Percentiles rank a stretch among this genome's conserved stretches.
Evolutionary conservation across 1,284 basidiomycete species (phyloP).

Genomic region (Somion occarium): DNA sequence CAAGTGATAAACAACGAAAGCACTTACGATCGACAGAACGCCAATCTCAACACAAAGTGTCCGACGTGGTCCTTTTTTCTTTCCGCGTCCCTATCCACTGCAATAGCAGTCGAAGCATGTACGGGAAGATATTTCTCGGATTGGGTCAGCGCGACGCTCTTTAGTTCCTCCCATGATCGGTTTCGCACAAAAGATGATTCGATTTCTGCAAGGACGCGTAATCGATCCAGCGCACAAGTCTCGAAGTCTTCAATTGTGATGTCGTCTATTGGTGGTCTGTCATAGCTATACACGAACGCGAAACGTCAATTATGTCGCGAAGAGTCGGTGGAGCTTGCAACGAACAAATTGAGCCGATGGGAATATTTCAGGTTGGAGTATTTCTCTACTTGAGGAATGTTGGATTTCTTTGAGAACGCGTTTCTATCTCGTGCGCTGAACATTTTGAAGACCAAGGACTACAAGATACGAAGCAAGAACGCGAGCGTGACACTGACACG

Average conservation of each 20-base stretch:
- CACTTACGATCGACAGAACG: conserved; percentile 93
- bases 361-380: conserved; percentile 46
- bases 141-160: conserved; percentile 53
- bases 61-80: conserved; percentile 86
- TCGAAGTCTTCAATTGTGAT: conserved; percentile 98
- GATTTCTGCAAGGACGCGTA: conserved; percentile 91
- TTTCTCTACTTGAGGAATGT: conserved; percentile 20
- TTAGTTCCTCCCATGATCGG: conserved; percentile 73
- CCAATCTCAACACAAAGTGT: conserved; percentile 92
- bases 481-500: not conserved
- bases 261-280: conserved; percentile 49
- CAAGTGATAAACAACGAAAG: not conserved
- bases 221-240: conserved; percentile 82
- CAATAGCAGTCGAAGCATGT: conserved; percentile 51
- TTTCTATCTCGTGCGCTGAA: not conserved
- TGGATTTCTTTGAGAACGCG: not conserved
- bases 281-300: conserved; percentile 60
- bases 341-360: conserved; percentile 79
- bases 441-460: too few relatives aligned
- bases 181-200: conserved; percentile 90
- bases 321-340: conserved; percentile 14
- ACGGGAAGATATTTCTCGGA: conserved; percentile 74
- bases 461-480: not conserved
- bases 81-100: conserved; percentile 54
- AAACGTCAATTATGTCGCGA: not conserved